Evolutionary conservation across 2,329 filamentous ascomycete species (phyloP).

Genomic region (Fusarium sp.): DNA sequence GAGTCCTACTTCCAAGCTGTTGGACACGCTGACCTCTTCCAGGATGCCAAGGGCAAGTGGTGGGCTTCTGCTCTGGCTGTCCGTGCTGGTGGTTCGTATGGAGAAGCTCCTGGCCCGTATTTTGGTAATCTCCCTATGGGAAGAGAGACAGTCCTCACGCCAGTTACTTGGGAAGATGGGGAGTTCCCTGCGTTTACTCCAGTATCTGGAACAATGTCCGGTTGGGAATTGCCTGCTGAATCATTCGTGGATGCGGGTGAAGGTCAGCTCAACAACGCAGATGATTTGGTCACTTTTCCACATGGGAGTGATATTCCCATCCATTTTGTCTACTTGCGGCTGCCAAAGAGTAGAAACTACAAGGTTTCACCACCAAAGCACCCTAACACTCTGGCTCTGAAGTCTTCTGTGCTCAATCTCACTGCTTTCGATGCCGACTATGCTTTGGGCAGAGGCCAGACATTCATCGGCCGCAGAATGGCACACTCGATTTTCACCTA

Average conservation of each 20-base stretch:
- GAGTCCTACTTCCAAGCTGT: slow-evolving; percentile 55
- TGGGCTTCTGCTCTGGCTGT: slow-evolving; percentile 30
- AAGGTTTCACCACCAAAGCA: slow-evolving; percentile 56
- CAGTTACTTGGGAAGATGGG: slow-evolving; percentile 60
- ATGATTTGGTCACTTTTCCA: slow-evolving; percentile 5
- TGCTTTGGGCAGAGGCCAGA: slow-evolving; percentile 26
- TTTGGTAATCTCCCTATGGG: slow-evolving; percentile 61
- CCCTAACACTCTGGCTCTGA: slow-evolving; percentile 58
- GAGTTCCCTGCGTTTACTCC: slow-evolving; percentile 58
- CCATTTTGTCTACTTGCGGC: slow-evolving; percentile 10
- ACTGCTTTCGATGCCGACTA: slow-evolving; percentile 53
- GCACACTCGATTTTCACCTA: slow-evolving; percentile 66
- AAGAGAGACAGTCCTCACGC: slow-evolving; percentile 61
- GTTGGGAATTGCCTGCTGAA: slow-evolving; percentile 43
- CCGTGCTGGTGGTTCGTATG: slow-evolving; percentile 37
- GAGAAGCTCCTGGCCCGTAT: slow-evolving; percentile 24
- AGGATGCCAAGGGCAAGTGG: slow-evolving; percentile 46
- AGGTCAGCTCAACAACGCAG: slow-evolving; percentile 6
- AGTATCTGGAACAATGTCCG: slow-evolving; percentile 44
- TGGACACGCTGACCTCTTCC: slow-evolving; percentile 59
- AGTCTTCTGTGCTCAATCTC: slow-evolving; percentile 63
- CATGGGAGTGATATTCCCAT: slow-evolving; percentile 3
- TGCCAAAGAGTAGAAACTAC: slow-evolving; percentile 49
- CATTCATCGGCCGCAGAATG: slow-evolving; percentile 66
- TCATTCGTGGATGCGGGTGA: slow-evolving; percentile 8